Evolutionary conservation across 2,329 filamentous ascomycete genomes (phyloP).

Genomic region (Aspergillus fischeri): DNA sequence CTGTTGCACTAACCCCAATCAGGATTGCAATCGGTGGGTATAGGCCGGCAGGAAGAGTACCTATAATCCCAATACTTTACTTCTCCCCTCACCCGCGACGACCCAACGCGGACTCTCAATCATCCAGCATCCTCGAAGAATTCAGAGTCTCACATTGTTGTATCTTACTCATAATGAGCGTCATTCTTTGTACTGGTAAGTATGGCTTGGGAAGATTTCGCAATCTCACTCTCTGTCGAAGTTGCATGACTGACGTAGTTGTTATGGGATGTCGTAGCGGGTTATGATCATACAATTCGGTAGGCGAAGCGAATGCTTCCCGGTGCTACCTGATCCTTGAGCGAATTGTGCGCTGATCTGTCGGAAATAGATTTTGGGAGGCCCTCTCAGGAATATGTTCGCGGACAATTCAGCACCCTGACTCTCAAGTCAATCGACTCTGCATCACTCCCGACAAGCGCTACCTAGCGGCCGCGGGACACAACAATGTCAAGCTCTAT

Average conservation of each 20-base stretch:
- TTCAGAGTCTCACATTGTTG: background rate
- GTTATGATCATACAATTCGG: conserved; percentile 74
- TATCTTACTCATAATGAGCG: conserved; percentile 50
- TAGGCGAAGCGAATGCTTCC: conserved; percentile 34
- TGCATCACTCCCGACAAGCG: conserved; percentile 98
- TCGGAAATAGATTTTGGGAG: conserved; percentile 79
- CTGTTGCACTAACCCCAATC: background rate
- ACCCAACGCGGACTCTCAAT: background rate
- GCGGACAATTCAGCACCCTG: conserved; percentile 93
- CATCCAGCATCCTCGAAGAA: conserved; percentile 3
- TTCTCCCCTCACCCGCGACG: background rate
- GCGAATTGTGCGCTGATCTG: conserved; percentile 2
- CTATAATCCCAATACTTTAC: background rate
- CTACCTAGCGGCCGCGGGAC: conserved; percentile 76
- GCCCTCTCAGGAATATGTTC: conserved; percentile 96
- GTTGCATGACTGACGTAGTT: background rate
- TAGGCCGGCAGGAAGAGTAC: conserved; percentile 14
- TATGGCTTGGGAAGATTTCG: background rate
- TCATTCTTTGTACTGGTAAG: conserved; percentile 64
- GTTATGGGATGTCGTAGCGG: conserved; percentile 45
- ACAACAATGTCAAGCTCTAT: conserved; percentile 92
- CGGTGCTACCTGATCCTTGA: background rate
- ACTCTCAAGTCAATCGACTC: conserved; percentile 96
- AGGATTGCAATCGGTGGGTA: background rate
- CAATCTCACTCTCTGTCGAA: background rate